Percentiles rank a stretch among this genome's conserved stretches.
Conservation (phyloP, 768 basidiomycete genomes). For the Podaxis sp. region DNA sequence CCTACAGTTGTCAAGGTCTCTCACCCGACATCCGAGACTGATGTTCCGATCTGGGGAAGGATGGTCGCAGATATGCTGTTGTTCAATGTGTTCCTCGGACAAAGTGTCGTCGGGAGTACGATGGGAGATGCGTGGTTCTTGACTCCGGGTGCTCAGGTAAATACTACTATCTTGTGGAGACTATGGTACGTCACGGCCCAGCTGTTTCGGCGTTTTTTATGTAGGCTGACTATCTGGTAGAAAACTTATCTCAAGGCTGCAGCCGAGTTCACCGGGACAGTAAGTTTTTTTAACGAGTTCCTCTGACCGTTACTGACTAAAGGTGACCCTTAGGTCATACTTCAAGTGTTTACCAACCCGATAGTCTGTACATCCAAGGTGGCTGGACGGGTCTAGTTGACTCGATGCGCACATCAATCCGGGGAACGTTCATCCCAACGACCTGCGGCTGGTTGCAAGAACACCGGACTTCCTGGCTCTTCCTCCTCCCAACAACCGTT, state of each 20-base stretch:
- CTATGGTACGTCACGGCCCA: not conserved
- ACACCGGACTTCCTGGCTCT: not conserved
- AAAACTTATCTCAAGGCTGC: not conserved
- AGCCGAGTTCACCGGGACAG: not conserved
- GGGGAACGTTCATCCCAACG: not conserved
- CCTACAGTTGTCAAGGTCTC: not conserved
- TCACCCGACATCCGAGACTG: not conserved
- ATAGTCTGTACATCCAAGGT: not conserved
- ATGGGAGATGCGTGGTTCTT: not conserved
- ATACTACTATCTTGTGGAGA: not conserved
- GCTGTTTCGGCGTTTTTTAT: not conserved
- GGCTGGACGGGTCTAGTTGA: not conserved
- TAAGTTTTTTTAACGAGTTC: not conserved
- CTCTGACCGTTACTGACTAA: not conserved
- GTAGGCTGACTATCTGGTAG: not conserved
- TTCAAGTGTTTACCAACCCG: not conserved
- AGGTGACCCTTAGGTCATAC: not conserved
- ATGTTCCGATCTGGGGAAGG: not conserved
- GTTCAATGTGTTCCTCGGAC: not conserved
- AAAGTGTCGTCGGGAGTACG: not conserved
- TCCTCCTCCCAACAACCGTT: not conserved
- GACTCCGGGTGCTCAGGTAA: not conserved
- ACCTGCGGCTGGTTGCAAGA: conserved; percentile 3
- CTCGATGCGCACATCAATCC: not conserved
- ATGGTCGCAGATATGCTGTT: not conserved